Evolutionary conservation across 176 grass and related monocot genomes (phyloP), one percentile per base, ranked within the genome.

Genomic region (Raddia guianensis): DNA sequence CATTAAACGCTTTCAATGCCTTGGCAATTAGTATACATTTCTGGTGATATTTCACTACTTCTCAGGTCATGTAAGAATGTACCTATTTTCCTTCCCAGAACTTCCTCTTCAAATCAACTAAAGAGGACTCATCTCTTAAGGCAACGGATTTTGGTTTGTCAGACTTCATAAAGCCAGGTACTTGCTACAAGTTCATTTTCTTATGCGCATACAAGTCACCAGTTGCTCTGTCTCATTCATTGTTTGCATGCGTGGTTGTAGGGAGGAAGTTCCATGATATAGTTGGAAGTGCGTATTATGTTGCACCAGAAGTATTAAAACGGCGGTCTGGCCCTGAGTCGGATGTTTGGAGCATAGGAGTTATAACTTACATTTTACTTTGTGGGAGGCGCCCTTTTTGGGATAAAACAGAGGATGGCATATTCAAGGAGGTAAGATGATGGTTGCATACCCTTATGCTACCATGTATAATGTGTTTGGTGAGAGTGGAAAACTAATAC

Each of bases 281-380:
- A 76, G 96, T 99, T 88, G 96, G 96, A 52, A 99, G 96, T 89
- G 96, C 93, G 20, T 95, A 99, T 87, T 99, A 99, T 90, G 96
- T 99, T 48, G 96, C 96, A 52, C 96, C 96, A 45, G 96, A 99
- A 89, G 96, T 99, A 53, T 72, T 99, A 79, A 99, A 95, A 79
- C 87, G 96, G 0, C 76, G 85, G 19, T 99, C 96, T 33, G 96
- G 96, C 12, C 96, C 96, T 51, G 93, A 95, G 68, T 99, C 96
- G 14, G 96, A 99, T 75, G 96, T 99, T 78, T 99, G 96, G 96
- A 99, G 96, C 79, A 99, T 99, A 91, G 96, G 96, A 63, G 96
- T 99, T 21, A 99, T 99, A 85, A 95, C 96, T 49, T 99, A 99
- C 68, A 99, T 99, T 88, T 85, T 99, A 81, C 92, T 99, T 27